A percentile compares a stretch with the other conserved stretches of the same genome.
These are phyloP conservation scores for Bryoerythrophyllum caledonicum DNA, from an alignment of 225 moss, liverwort and hornwort species.

Conservation along the genomic window DNA sequence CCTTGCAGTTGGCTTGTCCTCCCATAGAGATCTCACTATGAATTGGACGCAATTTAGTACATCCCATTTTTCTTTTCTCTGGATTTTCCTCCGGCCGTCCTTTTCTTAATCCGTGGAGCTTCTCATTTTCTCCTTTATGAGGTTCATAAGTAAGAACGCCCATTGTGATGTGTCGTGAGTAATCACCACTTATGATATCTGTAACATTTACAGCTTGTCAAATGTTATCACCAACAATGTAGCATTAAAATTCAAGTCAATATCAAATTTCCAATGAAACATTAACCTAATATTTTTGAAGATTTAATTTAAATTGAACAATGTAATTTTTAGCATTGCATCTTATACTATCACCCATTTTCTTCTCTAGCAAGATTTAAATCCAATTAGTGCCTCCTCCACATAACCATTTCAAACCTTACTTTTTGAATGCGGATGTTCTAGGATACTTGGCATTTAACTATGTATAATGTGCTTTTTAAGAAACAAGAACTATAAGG, in stretches of 20 bases:
- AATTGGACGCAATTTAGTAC: conserved; percentile 31
- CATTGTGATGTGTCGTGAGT: conserved; percentile 13
- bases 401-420: not conserved
- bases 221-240: too few species aligned
- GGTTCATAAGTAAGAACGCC: not conserved
- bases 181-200: not conserved
- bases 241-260: too few species aligned
- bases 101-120: not conserved
- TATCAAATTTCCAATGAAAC: too few species aligned
- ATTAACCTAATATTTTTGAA: not conserved
- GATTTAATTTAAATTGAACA: not conserved
- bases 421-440: not conserved
- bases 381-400: not conserved
- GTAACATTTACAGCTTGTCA: not conserved
- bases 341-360: not conserved
- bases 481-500: not conserved
- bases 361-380: not conserved
- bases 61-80: conserved; percentile 15
- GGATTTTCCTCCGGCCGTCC: conserved; percentile 1
- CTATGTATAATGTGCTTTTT: not conserved
- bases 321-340: not conserved
- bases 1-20: conserved; percentile 14
- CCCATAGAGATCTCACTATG: conserved; percentile 40
- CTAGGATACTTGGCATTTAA: not conserved
- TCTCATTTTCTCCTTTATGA: not conserved